Evolutionary conservation across 805 yeast genomes (phyloP).

Genomic region (Lachancea thermotolerans): DNA sequence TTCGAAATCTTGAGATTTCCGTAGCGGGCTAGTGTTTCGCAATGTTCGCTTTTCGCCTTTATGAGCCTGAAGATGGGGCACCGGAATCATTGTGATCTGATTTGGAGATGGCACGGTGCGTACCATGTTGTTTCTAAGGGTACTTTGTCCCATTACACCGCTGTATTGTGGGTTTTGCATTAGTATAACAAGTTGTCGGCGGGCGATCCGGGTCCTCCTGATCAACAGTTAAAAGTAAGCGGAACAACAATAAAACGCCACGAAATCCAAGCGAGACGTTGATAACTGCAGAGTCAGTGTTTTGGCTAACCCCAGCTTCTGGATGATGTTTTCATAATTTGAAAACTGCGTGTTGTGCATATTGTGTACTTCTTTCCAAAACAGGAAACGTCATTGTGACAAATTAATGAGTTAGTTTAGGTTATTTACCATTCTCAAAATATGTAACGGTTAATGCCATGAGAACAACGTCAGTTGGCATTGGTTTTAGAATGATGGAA

Average conservation of each 20-base stretch:
- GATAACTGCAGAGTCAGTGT: too few relatives aligned
- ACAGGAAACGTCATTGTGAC: conserved; percentile 1
- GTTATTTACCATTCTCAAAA: too few relatives aligned
- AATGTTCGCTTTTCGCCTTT: conserved; percentile 1
- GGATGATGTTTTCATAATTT: background rate
- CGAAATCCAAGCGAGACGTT: too few relatives aligned
- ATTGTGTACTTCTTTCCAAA: conserved; percentile 2
- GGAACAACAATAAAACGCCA: too few relatives aligned
- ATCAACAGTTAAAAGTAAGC: too few relatives aligned
- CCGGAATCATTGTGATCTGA: background rate
- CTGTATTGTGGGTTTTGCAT: too few relatives aligned
- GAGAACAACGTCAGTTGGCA: too few relatives aligned
- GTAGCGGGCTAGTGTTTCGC: conserved; percentile 2
- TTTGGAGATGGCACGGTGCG: background rate
- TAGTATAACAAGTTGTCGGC: too few relatives aligned
- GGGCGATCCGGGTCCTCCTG: too few relatives aligned
- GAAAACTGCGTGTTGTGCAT: background rate
- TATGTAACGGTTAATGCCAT: too few relatives aligned
- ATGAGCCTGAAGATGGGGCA: background rate
- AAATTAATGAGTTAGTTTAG: background rate
- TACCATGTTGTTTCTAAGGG: background rate
- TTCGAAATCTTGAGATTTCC: background rate
- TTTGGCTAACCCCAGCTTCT: background rate
- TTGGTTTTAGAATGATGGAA: too few relatives aligned
- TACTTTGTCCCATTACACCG: too few relatives aligned